phyloP scores from a whole-genome alignment of 2,329 filamentous ascomycete genomes.

The Cytospora chrysosperma region DNA sequence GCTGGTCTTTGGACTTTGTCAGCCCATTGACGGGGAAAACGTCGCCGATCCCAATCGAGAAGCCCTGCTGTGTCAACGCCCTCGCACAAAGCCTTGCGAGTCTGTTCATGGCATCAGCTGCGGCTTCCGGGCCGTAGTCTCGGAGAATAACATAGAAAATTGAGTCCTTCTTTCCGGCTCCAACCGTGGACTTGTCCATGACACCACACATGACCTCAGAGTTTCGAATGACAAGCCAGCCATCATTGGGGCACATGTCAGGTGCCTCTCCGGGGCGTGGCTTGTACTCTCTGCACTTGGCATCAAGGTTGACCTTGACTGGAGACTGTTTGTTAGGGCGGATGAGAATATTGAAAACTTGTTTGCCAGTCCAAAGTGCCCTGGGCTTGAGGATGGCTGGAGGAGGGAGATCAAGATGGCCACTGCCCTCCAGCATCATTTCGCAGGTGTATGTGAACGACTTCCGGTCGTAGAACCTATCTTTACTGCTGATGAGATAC shows the following conservation, averaged over 20 bases:
- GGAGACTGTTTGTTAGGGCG: constrained; percentile 80
- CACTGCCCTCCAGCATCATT: constrained; percentile 85
- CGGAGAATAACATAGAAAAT: constrained; percentile 95
- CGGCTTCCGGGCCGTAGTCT: constrained; percentile 88
- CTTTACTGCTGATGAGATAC: constrained; percentile 87
- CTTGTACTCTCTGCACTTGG: constrained; percentile 81
- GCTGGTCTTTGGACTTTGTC: constrained; percentile 67
- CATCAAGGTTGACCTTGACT: constrained; percentile 88
- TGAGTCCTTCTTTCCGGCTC: constrained; percentile 94
- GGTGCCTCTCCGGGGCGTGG: constrained; percentile 56
- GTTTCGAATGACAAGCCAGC: constrained; percentile 90
- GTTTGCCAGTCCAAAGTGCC: constrained; percentile 93
- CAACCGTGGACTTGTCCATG: constrained; percentile 98
- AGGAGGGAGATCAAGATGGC: constrained; percentile 78
- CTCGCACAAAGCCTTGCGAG: constrained; percentile 87
- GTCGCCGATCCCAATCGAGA: constrained; percentile 94
- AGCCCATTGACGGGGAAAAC: constrained; percentile 79
- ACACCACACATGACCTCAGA: constrained; percentile 96
- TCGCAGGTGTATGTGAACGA: constrained; percentile 87
- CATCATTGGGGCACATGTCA: constrained; percentile 82
- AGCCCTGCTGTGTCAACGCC: constrained; percentile 84
- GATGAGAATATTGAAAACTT: constrained; percentile 90
- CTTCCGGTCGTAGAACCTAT: constrained; percentile 85
- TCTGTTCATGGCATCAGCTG: constrained; percentile 89
- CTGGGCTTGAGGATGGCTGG: constrained; percentile 84